Evolutionary conservation across 177 flowering plant species (phyloP), one percentile per base, ranked within the genome.

Genomic region (Vitis hybrid): DNA sequence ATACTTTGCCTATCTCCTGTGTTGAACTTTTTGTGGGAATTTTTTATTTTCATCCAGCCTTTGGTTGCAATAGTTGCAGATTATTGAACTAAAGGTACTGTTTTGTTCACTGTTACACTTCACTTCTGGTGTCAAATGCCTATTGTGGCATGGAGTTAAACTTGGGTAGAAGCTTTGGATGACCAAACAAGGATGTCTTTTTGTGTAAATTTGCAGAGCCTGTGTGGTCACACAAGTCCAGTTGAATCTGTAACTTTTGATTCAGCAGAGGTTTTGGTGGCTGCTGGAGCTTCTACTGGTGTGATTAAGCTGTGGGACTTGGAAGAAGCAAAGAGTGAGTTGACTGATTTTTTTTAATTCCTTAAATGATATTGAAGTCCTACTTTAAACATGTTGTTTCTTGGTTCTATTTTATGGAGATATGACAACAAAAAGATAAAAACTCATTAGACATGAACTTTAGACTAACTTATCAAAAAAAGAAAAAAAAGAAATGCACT

Each of bases 271-370:
- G 89, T 81, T 72, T 82, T 89, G 77, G 94, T 91, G 71, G 80
- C 84, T 73, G 91, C 85, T 72, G 98, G 98, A 75, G 89, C 94
- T 79, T 88, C 94, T 57, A 33, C 83, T 53, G 98, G 98, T 60
- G 82, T 81, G 33, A 80, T 90, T 62, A 93, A 93, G 83, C 80
- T 90, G 55, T 93, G 98, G 98, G 94, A 91, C 78, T 69, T 93
- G 72, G 98, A 93, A 86, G 93, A 88, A 79, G 81, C 89, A 76
- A 93, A 93, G 79, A 82, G 98, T 93, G 77, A 79, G 98, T 84
- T 71, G 63, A 64, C 15, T 55, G 16, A 11, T 51, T 49, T 57
- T 18, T 11, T 61, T 13, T 20, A 55, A 51, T 57, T 65, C 71
- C 45, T 57, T 11, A 8, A 33, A 67, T 16, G 7, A 6, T n/a